Percentiles rank a stretch among this genome's conserved stretches.
Evolutionary conservation across 2,329 filamentous ascomycete species (phyloP).

Genomic region (Fulvia fulva): DNA sequence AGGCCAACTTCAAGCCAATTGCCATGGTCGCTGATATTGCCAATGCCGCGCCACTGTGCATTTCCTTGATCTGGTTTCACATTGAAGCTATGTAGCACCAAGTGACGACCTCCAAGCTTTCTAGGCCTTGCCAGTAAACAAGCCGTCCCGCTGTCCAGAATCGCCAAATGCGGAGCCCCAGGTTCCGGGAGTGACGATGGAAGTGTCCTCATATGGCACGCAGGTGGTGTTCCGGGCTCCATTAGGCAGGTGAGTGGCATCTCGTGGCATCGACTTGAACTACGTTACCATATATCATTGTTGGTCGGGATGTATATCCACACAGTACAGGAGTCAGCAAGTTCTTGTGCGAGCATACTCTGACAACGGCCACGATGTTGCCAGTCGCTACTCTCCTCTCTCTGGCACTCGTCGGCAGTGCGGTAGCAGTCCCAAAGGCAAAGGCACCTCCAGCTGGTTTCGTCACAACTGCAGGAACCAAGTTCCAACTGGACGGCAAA

Average conservation of each 20-base stretch:
- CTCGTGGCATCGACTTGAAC: neutral
- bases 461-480: constrained; percentile 47
- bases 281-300: neutral
- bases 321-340: neutral
- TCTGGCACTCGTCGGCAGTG: neutral
- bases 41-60: neutral
- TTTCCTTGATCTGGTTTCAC: neutral
- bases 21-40: neutral
- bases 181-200: neutral
- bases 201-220: neutral
- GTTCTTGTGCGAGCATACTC: neutral
- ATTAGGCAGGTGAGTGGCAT: neutral
- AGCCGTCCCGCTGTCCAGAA: neutral
- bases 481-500: constrained; percentile 53
- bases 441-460: constrained; percentile 33
- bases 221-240: neutral
- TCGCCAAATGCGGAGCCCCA: neutral
- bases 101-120: neutral
- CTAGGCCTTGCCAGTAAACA: neutral
- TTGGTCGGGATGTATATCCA: neutral
- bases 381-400: neutral
- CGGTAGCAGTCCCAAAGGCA: neutral
- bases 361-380: neutral
- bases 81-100: neutral
- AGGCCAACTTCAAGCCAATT: too few relatives aligned